Conservation (phyloP, 768 basidiomycete species). For the Amanita polypyramis region DNA sequence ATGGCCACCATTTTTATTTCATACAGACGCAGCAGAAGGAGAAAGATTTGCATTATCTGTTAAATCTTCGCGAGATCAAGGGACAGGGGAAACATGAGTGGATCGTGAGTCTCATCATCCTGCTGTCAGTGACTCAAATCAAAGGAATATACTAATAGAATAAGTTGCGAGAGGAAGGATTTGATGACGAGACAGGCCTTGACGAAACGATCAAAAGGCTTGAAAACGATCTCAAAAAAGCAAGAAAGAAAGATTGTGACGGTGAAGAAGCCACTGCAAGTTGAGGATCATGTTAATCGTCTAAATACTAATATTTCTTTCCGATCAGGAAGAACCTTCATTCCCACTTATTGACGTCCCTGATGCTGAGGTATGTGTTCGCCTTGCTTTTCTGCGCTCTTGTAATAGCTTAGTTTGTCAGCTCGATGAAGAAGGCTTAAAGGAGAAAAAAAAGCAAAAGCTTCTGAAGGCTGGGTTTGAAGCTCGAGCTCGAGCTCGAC, state of each 20-base stretch:
- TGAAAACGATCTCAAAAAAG: conserved; percentile 64
- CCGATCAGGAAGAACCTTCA: conserved; percentile 62
- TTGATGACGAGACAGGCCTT: conserved; percentile 68
- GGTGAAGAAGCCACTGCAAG: conserved; percentile 52
- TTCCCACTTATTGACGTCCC: conserved; percentile 91
- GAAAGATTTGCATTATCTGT: conserved; percentile 54
- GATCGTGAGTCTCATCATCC: conserved; percentile 33
- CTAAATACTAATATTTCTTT: not conserved
- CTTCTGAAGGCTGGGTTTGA: conserved; percentile 92
- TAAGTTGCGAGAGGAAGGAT: conserved; percentile 56
- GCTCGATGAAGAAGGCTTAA: conserved; percentile 85
- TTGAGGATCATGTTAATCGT: not conserved
- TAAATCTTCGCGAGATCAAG: conserved; percentile 53
- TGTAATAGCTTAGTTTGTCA: conserved; percentile 15
- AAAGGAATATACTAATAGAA: conserved; percentile 26
- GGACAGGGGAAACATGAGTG: conserved; percentile 64
- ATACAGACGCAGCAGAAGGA: conserved; percentile 66
- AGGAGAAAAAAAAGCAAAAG: conserved; percentile 91
- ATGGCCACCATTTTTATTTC: not conserved
- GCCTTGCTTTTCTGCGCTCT: not conserved
- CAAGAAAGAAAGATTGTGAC: conserved; percentile 73
- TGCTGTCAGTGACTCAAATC: not conserved
- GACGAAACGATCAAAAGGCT: conserved; percentile 83
- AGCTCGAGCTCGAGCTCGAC: conserved; percentile 71
- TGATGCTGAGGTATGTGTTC: conserved; percentile 63